phyloP scores from a whole-genome alignment of 176 grass and related monocot species.

The Cymbopogon citratus region DNA sequence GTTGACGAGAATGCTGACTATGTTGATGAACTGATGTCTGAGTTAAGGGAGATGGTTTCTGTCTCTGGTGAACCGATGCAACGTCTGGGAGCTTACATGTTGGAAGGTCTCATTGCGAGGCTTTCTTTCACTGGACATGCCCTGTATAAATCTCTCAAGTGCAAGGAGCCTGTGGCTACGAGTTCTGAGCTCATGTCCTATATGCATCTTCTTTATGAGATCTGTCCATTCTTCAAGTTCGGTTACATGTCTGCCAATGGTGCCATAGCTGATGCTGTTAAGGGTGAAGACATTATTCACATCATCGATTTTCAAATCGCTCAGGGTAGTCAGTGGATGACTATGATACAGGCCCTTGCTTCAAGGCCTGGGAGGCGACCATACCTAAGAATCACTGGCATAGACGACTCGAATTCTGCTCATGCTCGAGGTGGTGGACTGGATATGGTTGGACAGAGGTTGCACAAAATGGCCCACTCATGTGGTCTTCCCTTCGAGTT shows the following conservation, averaged over 20 bases:
- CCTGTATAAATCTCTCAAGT: slow-evolving; percentile 72
- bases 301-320: slow-evolving; percentile 85
- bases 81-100: slow-evolving; percentile 77
- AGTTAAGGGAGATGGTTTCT: slow-evolving; percentile 64
- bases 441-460: slow-evolving; percentile 55
- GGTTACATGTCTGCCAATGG: slow-evolving; percentile 86
- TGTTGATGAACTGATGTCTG: slow-evolving; percentile 44
- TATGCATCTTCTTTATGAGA: slow-evolving; percentile 68
- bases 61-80: slow-evolving; percentile 66
- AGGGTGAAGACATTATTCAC: slow-evolving; percentile 60
- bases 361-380: slow-evolving; percentile 40
- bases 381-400: slow-evolving; percentile 61
- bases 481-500: slow-evolving; percentile 66
- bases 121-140: slow-evolving; percentile 53
- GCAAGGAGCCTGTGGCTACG: slow-evolving; percentile 59
- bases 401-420: slow-evolving; percentile 63
- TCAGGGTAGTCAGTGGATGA: slow-evolving; percentile 66
- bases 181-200: slow-evolving; percentile 70
- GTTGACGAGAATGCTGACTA: slow-evolving; percentile 48
- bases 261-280: slow-evolving; percentile 72
- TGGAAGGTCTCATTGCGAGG: slow-evolving; percentile 71
- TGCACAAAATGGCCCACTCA: slow-evolving; percentile 32
- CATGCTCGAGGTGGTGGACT: slow-evolving; percentile 55
- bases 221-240: slow-evolving; percentile 79
- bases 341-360: slow-evolving; percentile 65